Conservation (phyloP, 1,284 basidiomycete genomes). For the Heterobasidion occidentale region DNA sequence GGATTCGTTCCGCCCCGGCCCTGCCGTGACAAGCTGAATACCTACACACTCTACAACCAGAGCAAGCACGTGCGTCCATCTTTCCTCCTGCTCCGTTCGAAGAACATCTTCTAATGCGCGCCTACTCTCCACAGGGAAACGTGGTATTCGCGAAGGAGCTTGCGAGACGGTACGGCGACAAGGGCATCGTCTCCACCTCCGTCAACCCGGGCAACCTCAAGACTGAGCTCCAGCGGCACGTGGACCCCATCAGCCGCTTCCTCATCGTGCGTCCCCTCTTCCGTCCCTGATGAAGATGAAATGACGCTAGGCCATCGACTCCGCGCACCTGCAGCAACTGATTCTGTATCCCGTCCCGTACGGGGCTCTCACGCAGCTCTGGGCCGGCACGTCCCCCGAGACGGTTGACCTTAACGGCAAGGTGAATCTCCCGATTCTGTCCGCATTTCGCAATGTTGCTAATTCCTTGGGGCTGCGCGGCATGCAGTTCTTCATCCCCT, state of each 20-base stretch:
- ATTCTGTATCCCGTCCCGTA: conserved; percentile 17
- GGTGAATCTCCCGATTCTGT: not conserved
- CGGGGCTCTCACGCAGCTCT: conserved; percentile 46
- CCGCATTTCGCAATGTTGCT: not conserved
- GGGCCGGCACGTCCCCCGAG: conserved; percentile 38
- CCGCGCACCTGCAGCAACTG: conserved; percentile 3
- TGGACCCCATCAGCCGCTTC: not conserved
- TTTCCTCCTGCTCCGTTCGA: not conserved
- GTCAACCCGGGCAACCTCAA: conserved; percentile 9
- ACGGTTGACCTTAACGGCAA: conserved; percentile 16
- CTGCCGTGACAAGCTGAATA: conserved; percentile 16
- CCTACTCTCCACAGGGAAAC: conserved; percentile 20
- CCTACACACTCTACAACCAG: conserved; percentile 29
- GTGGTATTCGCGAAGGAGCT: conserved; percentile 28
- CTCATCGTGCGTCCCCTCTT: not conserved
- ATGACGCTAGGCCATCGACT: not conserved
- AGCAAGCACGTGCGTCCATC: conserved; percentile 30
- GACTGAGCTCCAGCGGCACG: conserved; percentile 1
- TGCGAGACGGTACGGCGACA: conserved; percentile 13
- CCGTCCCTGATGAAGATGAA: not conserved
- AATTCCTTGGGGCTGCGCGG: not conserved
- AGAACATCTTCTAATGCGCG: not conserved
- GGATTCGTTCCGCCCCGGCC: conserved; percentile 19
- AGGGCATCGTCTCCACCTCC: conserved; percentile 9
- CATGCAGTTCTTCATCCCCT: conserved; percentile 2